Evolutionary conservation across 352 stramenopile genomes (phyloP), one percentile per base, ranked within the genome.

Genomic region (Plasmopara viticola): DNA sequence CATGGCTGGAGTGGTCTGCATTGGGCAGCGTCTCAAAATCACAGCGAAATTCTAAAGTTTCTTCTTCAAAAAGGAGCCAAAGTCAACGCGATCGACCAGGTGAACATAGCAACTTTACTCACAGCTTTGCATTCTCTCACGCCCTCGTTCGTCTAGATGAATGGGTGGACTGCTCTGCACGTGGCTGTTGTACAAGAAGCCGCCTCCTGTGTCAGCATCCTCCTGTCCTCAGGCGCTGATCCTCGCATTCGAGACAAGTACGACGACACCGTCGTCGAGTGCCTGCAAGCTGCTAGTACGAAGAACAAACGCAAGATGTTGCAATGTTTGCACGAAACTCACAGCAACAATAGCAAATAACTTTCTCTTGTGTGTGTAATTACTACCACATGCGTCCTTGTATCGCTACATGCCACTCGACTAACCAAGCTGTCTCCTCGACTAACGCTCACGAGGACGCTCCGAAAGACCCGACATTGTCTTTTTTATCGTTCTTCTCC

Each of bases 401-500:
- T 51, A 42, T 44, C 15, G 15, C 38, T 54, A 54, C 48, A 47
- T 6, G 12, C 43, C 48, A 40, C 20, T 42, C 4, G 25, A 50
- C 7, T 43, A 25, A n/a, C 33, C 5, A 25, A 25, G 9, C 14
- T 41, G 1, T 41, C 7, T 41, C n/a, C n/a, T 17, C n/a, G 5
- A 8, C n/a, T 2, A 41, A 9, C 51, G 38, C 54, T 62, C 88
- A 92, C 47, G 79, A 90, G 51, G 83, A 93, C 20, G 83, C 83
- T 33, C 83, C 83, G 53, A 93, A 93, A 34, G 78, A 84, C 29
- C 83, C 83, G 35, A 93, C 78, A 58, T 93, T 93, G 72, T 93
- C 83, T 68, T 93, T 94, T 72, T 94, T 94, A 69, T 94, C 80
- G 62, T 90, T 90, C 67, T 93, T 94, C 73, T 95, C 83, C 46